Conservation (phyloP, 2,329 filamentous ascomycete genomes). For the Epichloe gansuensis region DNA sequence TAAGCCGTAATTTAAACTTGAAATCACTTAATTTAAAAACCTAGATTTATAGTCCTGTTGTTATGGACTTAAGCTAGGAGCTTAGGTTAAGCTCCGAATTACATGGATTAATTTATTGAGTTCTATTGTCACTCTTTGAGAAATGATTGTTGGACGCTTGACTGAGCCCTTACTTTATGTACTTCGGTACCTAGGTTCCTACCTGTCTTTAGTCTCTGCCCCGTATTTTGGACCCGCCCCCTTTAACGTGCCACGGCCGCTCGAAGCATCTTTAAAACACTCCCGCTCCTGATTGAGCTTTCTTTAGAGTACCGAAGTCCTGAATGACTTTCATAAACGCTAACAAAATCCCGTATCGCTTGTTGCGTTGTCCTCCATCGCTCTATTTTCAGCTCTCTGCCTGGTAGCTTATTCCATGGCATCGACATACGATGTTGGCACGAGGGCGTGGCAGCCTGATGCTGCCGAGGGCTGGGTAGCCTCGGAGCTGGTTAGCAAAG, state of each 20-base stretch:
- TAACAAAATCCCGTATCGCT: constrained; percentile 1
- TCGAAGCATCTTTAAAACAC: background rate
- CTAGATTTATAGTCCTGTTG: no score
- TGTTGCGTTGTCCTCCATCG: constrained; percentile 8
- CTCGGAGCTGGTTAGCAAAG: constrained; percentile 84
- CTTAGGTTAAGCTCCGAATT: no score
- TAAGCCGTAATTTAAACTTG: no score
- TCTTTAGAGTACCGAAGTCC: constrained; percentile 2
- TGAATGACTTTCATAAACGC: constrained; percentile 4
- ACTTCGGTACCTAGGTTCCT: no score
- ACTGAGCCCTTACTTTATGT: no score
- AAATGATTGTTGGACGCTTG: no score
- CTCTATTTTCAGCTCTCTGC: constrained; percentile 5
- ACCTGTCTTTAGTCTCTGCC: background rate
- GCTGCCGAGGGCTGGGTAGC: constrained; percentile 92
- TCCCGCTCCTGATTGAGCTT: constrained; percentile 1
- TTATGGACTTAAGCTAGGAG: no score
- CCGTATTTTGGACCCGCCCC: constrained; percentile 8
- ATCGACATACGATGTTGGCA: constrained; percentile 91
- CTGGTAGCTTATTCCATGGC: constrained; percentile 48
- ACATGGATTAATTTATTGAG: no score
- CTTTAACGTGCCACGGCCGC: constrained; percentile 3
- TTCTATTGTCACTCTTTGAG: no score
- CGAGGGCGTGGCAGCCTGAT: constrained; percentile 97
- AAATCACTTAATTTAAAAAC: no score